phyloP scores from a whole-genome alignment of 108 stramenopile genomes.

The Pseudonitzschia delicatissima region DNA sequence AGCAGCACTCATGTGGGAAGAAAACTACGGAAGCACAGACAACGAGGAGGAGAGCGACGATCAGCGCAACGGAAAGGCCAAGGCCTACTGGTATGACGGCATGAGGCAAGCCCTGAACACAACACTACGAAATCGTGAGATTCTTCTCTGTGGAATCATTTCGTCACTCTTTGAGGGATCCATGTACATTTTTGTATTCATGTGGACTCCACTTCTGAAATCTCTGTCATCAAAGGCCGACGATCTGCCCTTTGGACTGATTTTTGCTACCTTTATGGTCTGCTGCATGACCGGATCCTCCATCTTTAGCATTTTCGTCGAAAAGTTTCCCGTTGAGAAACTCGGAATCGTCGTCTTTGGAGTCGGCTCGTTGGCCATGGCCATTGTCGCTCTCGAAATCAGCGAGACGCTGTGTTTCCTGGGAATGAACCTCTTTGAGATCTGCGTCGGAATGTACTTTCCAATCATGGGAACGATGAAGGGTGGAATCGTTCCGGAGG shows the following conservation, averaged over 20 bases:
- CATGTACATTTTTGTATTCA: constrained; percentile 95
- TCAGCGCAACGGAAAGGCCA: constrained; percentile 75
- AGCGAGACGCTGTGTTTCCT: constrained; percentile 65
- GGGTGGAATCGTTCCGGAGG: constrained; percentile 91
- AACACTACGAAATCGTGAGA: constrained; percentile 59
- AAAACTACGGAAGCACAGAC: constrained; percentile 94
- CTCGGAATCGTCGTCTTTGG: constrained; percentile 65
- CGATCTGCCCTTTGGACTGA: constrained; percentile 87
- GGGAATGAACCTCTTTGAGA: constrained; percentile 93
- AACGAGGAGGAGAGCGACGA: constrained; percentile 4
- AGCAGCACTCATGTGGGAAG: constrained; percentile 83
- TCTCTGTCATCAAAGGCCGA: constrained; percentile 4
- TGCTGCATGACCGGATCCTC: constrained; percentile 90
- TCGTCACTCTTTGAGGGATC: constrained; percentile 92
- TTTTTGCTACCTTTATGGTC: constrained; percentile 96
- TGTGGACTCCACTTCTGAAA: constrained; percentile 93
- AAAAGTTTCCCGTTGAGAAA: constrained; percentile 56
- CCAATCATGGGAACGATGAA: constrained; percentile 95
- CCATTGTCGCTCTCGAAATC: constrained; percentile 48
- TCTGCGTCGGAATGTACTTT: constrained; percentile 96
- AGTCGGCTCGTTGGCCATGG: constrained; percentile 60
- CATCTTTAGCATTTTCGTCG: constrained; percentile 77
- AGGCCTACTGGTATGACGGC: constrained; percentile 44
- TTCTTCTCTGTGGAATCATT: constrained; percentile 82
- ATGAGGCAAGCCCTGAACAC: constrained; percentile 56